Base-by-base conservation (phyloP, 2,329 filamentous ascomycete species). In the Cladosporium oxysporum region DNA sequence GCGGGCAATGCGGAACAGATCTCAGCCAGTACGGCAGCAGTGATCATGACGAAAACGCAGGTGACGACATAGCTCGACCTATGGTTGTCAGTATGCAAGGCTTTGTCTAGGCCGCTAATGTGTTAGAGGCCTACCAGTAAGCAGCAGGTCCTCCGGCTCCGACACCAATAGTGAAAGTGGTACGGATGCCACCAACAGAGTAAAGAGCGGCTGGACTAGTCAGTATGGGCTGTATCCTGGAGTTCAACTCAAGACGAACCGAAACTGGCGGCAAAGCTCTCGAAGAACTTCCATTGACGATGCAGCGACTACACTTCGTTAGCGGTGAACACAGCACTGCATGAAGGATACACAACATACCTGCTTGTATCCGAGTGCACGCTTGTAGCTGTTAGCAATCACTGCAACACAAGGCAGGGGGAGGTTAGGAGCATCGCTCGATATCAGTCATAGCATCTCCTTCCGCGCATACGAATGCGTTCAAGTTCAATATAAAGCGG, bases 131-230 rank as follows among this genome's bases (percentile, higher is more conserved):
- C 47, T 71, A 85, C 85, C 85, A 88, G 71, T 88, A 88, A 8
- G 86, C 86, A 58, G 87, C 74, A 67, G 86, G 86, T 50, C 86
- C 86, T 64, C 86, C 86, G 21, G 85, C 85, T 29, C 84, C 85
- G 44, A 88, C 86, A 68, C 86, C 86, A 12, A 85, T 88, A n/a
- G 83, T 86, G 72, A 86, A 88, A 0, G 85, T 87, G 2, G 86
- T 84, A 49, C 85, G 82, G 47, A 87, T 70, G 23, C 73, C 86
- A 33, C 86, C 86, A 53, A 88, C 82, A 66, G 87, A 87, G 75
- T 87, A 88, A 2, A 88, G 77, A 1, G 86, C 86, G 68, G 86
- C 85, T 87, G 53, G 14, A 26, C 5, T 1, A 7, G 58, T 75
- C 33, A 73, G 68, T 33, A 61, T 53, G 26, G 8, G 4, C 31